phyloP scores from a whole-genome alignment of 768 basidiomycete genomes.

The Boletellus ananiceps region DNA sequence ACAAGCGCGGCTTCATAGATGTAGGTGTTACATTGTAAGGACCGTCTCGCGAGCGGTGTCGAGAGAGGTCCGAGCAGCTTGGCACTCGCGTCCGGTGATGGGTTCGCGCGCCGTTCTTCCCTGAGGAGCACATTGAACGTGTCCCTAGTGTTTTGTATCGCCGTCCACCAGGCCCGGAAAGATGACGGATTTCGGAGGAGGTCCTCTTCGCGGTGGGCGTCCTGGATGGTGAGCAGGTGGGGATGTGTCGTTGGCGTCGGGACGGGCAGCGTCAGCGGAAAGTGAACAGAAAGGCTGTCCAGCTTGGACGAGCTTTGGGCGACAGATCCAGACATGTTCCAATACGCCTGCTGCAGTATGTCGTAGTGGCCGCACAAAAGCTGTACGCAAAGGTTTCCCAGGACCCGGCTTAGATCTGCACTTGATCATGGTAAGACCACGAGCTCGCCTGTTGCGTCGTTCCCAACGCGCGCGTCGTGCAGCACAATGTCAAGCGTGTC shows the following conservation, averaged over 20 bases:
- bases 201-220: conserved; percentile 90
- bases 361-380: too few species aligned
- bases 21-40: conserved; percentile 80
- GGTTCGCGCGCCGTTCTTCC: conserved; percentile 42
- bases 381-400: conserved; percentile 2
- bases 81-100: conserved; percentile 47
- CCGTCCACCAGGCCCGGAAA: conserved; percentile 90
- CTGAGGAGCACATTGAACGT: conserved; percentile 53
- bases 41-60: conserved; percentile 63
- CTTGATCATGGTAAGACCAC: conserved; percentile 25
- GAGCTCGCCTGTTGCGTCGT: neutral
- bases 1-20: conserved; percentile 91
- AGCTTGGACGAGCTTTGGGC: conserved; percentile 44
- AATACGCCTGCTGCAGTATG: too few species aligned
- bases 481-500: conserved; percentile 72
- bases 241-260: conserved; percentile 80
- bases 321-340: conserved; percentile 52
- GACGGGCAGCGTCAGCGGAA: conserved; percentile 82
- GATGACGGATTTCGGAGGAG: conserved; percentile 86
- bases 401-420: neutral
- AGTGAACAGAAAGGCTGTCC: conserved; percentile 51
- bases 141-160: conserved; percentile 74
- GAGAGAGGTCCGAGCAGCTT: conserved; percentile 76
- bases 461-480: conserved; percentile 1
- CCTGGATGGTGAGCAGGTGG: conserved; percentile 65